Percentiles rank a stretch among this genome's conserved stretches.
Conservation (phyloP, 2,329 filamentous ascomycete genomes). For the Colletotrichum viniferum region DNA sequence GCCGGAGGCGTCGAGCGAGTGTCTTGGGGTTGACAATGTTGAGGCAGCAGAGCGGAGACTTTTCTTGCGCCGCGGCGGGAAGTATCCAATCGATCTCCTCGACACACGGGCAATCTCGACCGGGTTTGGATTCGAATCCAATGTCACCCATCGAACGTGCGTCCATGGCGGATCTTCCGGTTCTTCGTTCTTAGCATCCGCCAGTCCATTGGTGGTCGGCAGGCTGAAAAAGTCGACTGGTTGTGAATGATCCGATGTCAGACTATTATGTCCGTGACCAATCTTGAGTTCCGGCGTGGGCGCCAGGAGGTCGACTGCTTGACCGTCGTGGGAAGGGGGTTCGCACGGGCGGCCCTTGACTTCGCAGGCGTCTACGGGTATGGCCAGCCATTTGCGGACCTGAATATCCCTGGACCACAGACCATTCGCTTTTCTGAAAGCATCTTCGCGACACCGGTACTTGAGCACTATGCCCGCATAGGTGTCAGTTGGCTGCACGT, state of each 20-base stretch:
- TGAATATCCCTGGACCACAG: slow-evolving; percentile 97
- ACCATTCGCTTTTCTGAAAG: slow-evolving; percentile 85
- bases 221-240: slow-evolving; percentile 30
- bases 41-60: slow-evolving; percentile 71
- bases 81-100: slow-evolving; percentile 83
- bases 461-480: slow-evolving; percentile 89
- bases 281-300: slow-evolving; percentile 44
- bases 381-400: slow-evolving; percentile 76
- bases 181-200: slow-evolving; percentile 28
- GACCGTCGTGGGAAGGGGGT: slow-evolving; percentile 48
- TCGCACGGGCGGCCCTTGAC: slow-evolving; percentile 75
- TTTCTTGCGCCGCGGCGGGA: slow-evolving; percentile 89
- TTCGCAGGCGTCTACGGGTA: slow-evolving; percentile 90
- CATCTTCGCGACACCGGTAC: slow-evolving; percentile 84
- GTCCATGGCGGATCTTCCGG: slow-evolving; percentile 76
- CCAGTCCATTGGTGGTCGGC: background rate
- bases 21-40: slow-evolving; percentile 68
- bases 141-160: slow-evolving; percentile 86
- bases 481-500: slow-evolving; percentile 82
- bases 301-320: slow-evolving; percentile 55
- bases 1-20: slow-evolving; percentile 57
- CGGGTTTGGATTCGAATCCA: slow-evolving; percentile 71
- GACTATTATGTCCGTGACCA: slow-evolving; percentile 23
- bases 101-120: slow-evolving; percentile 88
- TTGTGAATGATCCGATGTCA: slow-evolving; percentile 26